Evolutionary conservation across 179 eudicot species (phyloP).

Genomic region (Drosera spatulata): DNA sequence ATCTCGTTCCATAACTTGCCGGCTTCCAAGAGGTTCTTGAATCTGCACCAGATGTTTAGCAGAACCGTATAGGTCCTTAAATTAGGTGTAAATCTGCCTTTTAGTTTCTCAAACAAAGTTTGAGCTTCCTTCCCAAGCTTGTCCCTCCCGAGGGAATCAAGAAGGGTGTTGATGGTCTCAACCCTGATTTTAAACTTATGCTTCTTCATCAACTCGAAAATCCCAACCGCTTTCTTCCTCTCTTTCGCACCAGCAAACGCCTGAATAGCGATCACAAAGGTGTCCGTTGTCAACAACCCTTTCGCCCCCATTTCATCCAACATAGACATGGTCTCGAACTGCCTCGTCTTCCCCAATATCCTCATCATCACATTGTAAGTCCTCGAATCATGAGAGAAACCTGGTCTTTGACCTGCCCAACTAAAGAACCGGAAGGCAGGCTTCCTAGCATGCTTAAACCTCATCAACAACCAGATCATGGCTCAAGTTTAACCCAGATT

Average conservation of each 20-base stretch:
- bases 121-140: slow-evolving; percentile 88
- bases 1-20: slow-evolving; percentile 84
- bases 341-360: slow-evolving; percentile 72
- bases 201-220: slow-evolving; percentile 81
- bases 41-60: slow-evolving; percentile 78
- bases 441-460: slow-evolving; percentile 73
- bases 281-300: slow-evolving; percentile 52
- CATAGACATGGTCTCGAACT: slow-evolving; percentile 67
- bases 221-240: slow-evolving; percentile 74
- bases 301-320: slow-evolving; percentile 83
- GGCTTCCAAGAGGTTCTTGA: slow-evolving; percentile 76
- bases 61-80: slow-evolving; percentile 50
- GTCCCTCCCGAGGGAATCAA: slow-evolving; percentile 56
- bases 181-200: slow-evolving; percentile 50
- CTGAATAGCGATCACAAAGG: slow-evolving; percentile 57
- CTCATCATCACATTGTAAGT: slow-evolving; percentile 68
- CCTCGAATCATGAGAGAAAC: slow-evolving; percentile 54
- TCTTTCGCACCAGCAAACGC: slow-evolving; percentile 68
- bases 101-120: slow-evolving; percentile 48
- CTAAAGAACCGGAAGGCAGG: slow-evolving; percentile 86
- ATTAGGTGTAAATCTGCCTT: slow-evolving; percentile 53
- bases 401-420: slow-evolving; percentile 62
- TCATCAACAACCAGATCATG: slow-evolving; percentile 53
- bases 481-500: slow-evolving; percentile 45
- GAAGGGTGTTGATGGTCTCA: slow-evolving; percentile 63